Evolutionary conservation across 2,329 filamentous ascomycete species (phyloP), one percentile per base, ranked within the genome.

Genomic region (Pochonia chlamydosporia): DNA sequence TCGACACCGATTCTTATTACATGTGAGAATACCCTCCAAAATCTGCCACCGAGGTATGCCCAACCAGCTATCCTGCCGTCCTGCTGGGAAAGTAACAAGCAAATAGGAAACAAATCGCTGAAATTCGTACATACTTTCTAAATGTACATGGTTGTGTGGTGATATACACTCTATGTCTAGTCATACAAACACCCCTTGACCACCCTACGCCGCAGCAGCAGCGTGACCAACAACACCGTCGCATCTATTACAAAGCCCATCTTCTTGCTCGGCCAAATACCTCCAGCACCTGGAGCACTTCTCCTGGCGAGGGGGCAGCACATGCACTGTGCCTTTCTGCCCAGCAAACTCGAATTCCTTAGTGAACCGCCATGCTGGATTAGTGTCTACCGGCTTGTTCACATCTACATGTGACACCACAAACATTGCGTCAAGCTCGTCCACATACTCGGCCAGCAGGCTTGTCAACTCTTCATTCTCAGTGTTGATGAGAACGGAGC

Each of bases 261-360:
- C 81, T 55, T 84, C 75, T 41, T 68, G 67, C n/a, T 77, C 71
- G n/a, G 86, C 83, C 21, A 86, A 75, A 64, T 89, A 95, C 52
- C 86, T 81, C 93, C 93, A 99, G 68, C 93, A 99, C 43, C 93
- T 76, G 1, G 80, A 75, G 63, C 93, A 99, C 65, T 97, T 99
- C 40, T 74, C 68, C 11, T 73, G 59, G 55, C 57, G 63, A 1
- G 78, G 78, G 48, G 78, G 74, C 43, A 74, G 54, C 20, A 76
- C 72, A 53, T 68, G 65, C 20, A 72, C 73, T 25, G 56, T 66
- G 28, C 67, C 69, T 49, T 54, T 55, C 16, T 43, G 31, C 23
- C 62, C 70, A 33, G 61, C 58, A 2, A 72, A 63, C 52, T 72
- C 71, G 44, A 78, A 71, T 9, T 64, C 61, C 43, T 67, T 67